These are phyloP conservation scores for Lachnellula occidentalis DNA, from an alignment of 2,329 filamentous ascomycete species.

Conservation along the genomic window DNA sequence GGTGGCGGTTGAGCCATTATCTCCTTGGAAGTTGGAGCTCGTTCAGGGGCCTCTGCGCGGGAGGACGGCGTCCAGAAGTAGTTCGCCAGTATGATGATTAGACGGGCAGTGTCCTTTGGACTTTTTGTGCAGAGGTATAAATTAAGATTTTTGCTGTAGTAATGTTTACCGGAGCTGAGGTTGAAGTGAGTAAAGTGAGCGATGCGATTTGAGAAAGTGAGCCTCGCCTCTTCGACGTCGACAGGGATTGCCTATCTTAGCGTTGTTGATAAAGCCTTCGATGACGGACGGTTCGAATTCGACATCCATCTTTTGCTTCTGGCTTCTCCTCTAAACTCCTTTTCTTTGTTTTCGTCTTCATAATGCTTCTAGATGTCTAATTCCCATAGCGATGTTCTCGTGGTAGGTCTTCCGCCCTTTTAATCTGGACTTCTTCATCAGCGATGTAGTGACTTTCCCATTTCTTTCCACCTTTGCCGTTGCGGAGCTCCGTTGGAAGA, in stretches of 20 bases:
- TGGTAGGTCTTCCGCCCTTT: constrained; percentile 38
- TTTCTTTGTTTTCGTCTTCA: constrained; percentile 4
- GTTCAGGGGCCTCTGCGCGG: constrained; percentile 18
- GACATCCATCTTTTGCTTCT: not conserved
- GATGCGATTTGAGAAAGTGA: too few relatives aligned
- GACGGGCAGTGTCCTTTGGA: not conserved
- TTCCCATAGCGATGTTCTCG: constrained; percentile 50
- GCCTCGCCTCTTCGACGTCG: too few relatives aligned
- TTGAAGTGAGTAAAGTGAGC: too few relatives aligned
- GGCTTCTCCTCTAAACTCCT: not conserved
- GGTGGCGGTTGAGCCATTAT: constrained; percentile 26
- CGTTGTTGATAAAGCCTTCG: constrained; percentile 11
- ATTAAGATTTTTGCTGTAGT: too few relatives aligned
- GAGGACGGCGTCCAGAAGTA: constrained; percentile 29
- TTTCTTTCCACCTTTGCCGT: too few relatives aligned
- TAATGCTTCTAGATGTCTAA: constrained; percentile 36
- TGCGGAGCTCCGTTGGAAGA: too few relatives aligned
- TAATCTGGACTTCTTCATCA: not conserved
- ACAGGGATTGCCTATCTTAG: constrained; percentile 1
- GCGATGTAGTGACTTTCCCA: too few relatives aligned
- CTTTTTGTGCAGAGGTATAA: not conserved
- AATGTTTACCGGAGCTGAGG: too few relatives aligned
- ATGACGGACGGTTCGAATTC: constrained; percentile 5
- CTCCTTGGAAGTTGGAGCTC: constrained; percentile 8
- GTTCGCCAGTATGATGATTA: constrained; percentile 25